Evolutionary conservation across 202 grass and related monocot species (phyloP).

Genomic region (Alloteropsis angusta): DNA sequence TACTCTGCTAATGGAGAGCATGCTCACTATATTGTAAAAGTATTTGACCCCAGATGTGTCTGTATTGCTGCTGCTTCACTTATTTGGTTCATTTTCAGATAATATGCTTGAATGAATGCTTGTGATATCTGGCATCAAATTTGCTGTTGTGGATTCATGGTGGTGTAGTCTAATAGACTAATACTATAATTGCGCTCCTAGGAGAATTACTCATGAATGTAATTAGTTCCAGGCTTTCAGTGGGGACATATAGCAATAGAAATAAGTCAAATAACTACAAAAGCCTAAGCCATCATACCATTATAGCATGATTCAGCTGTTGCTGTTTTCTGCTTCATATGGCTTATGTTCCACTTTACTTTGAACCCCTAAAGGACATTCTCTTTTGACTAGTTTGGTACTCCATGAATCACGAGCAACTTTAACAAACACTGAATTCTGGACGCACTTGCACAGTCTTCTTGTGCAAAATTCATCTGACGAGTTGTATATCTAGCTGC

Average conservation of each 20-base stretch:
- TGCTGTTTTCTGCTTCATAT: not conserved
- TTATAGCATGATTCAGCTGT: not conserved
- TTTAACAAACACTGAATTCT: too few relatives aligned
- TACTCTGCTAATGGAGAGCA: constrained; percentile 23
- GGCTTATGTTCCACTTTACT: not conserved
- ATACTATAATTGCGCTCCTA: not conserved
- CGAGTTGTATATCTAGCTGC: too few relatives aligned
- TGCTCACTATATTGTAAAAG: constrained; percentile 4
- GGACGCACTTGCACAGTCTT: too few relatives aligned
- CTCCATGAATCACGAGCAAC: too few relatives aligned
- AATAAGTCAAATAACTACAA: not conserved
- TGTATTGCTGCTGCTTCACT: constrained; percentile 4
- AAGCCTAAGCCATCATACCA: not conserved
- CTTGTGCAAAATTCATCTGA: too few relatives aligned
- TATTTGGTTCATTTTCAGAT: constrained; percentile 7
- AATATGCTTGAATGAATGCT: constrained; percentile 13
- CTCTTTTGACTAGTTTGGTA: not conserved
- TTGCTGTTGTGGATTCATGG: not conserved
- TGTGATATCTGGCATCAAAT: not conserved
- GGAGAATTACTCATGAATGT: not conserved
- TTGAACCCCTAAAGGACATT: not conserved
- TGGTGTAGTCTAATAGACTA: not conserved
- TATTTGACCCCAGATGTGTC: constrained; percentile 16
- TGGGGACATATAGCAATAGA: not conserved
- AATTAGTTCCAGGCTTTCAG: not conserved